Conservation (phyloP, 2,329 filamentous ascomycete species). For the Fusarium mangiferae region DNA sequence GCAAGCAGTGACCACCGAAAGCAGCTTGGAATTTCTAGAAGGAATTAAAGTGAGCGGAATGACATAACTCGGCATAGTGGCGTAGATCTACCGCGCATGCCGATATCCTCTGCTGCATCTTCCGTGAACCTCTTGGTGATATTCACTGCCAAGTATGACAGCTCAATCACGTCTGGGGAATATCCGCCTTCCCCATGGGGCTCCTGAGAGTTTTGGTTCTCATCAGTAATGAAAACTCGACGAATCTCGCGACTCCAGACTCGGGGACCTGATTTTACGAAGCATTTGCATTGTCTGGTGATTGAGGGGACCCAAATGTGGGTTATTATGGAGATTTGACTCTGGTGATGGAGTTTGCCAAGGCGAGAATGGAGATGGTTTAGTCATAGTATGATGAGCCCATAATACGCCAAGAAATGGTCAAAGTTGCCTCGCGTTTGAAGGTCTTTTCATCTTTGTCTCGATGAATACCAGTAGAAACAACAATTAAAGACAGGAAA, state of each 20-base stretch:
- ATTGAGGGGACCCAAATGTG: constrained; percentile 18
- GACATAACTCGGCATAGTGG: not conserved
- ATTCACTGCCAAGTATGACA: not conserved
- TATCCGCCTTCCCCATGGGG: constrained; percentile 26
- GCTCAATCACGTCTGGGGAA: constrained; percentile 10
- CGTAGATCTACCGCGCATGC: not conserved
- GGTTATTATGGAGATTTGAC: constrained; percentile 20
- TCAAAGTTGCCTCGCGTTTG: not conserved
- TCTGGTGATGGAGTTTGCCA: constrained; percentile 21
- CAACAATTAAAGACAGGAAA: accelerated
- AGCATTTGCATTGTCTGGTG: constrained; percentile 19
- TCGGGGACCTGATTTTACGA: not conserved
- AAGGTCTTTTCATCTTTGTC: too few relatives aligned
- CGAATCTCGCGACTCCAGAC: not conserved
- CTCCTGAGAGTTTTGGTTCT: constrained; percentile 7
- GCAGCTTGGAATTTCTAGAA: constrained; percentile 11
- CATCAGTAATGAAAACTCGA: constrained; percentile 16
- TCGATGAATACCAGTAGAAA: not conserved
- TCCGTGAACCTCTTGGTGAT: accelerated
- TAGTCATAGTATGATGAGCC: constrained; percentile 30
- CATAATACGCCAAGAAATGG: constrained; percentile 15
- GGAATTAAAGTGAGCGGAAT: not conserved
- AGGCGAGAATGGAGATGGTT: constrained; percentile 16
- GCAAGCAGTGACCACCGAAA: not conserved
- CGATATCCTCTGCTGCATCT: not conserved